These are phyloP conservation scores for Thraustochytrium striatum DNA, from an alignment of 352 stramenopile species.

Conservation along the genomic window DNA sequence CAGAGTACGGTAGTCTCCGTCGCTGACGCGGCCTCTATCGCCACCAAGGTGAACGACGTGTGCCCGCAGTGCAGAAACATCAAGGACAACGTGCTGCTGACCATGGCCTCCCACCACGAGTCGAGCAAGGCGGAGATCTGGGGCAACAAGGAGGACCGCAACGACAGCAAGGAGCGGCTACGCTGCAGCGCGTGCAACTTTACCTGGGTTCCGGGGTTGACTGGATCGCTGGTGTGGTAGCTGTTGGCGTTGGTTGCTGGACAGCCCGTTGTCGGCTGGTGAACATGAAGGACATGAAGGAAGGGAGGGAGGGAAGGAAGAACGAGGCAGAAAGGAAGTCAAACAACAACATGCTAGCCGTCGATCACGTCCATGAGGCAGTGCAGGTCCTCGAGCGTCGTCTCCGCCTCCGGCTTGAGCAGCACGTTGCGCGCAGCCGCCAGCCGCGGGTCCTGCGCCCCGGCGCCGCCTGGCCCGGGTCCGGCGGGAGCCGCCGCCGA, in stretches of 20 bases:
- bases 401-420: conserved; percentile 27
- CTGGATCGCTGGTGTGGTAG: background rate
- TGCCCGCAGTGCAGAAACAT: conserved; percentile 20
- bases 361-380: background rate
- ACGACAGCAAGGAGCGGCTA: background rate
- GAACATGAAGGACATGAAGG: background rate
- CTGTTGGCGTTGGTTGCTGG: background rate
- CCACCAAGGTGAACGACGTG: background rate
- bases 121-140: conserved; percentile 37
- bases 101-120: background rate
- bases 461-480: background rate
- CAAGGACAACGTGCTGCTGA: conserved; percentile 6
- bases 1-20: conserved; percentile 3
- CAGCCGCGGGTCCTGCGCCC: background rate
- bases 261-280: background rate
- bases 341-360: background rate
- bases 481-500: no score
- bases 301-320: background rate
- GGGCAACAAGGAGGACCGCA: conserved; percentile 32
- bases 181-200: background rate
- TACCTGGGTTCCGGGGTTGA: background rate
- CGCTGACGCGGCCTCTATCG: background rate
- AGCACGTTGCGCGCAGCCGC: background rate
- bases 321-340: background rate
- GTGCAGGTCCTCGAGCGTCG: conserved; percentile 32